A percentile compares a stretch with the other conserved stretches of the same genome.
These are phyloP conservation scores for Cercospora beticola DNA, from an alignment of 2,329 filamentous ascomycete species.

Conservation along the genomic window DNA sequence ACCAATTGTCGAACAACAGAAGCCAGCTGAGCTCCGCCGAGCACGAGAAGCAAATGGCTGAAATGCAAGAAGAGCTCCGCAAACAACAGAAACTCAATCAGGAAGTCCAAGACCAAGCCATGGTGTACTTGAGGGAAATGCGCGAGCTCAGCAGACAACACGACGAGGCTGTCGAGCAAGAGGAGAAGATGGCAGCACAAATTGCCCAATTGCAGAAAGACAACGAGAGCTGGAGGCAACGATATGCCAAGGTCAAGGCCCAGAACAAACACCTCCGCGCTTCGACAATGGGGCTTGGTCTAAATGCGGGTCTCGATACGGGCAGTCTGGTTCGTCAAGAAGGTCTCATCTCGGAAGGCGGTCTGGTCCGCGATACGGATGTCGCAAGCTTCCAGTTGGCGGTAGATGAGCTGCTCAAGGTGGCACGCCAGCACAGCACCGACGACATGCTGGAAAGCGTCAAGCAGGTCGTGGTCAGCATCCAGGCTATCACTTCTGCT, in stretches of 20 bases:
- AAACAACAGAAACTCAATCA: constrained; percentile 82
- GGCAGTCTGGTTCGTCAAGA: constrained; percentile 64
- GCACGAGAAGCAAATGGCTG: constrained; percentile 59
- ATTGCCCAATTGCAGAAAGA: constrained; percentile 78
- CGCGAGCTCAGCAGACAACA: constrained; percentile 78
- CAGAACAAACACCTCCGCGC: constrained; percentile 79
- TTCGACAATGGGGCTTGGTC: constrained; percentile 73
- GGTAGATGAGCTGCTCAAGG: constrained; percentile 83
- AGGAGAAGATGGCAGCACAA: constrained; percentile 73
- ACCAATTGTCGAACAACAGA: constrained; percentile 19
- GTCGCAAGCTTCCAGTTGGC: constrained; percentile 93
- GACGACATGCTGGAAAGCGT: constrained; percentile 77
- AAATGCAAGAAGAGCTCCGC: constrained; percentile 63
- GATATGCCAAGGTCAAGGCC: constrained; percentile 84
- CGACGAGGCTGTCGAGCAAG: constrained; percentile 73
- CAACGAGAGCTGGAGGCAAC: constrained; percentile 83
- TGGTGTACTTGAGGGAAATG: constrained; percentile 86
- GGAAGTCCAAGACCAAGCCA: constrained; percentile 80
- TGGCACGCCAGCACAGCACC: constrained; percentile 71
- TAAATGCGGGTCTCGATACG: constrained; percentile 56
- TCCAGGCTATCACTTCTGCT: constrained; percentile 81
- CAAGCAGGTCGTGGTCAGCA: constrained; percentile 79
- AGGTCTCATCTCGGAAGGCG: constrained; percentile 59
- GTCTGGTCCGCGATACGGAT: constrained; percentile 84
- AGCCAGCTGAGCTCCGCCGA: constrained; percentile 49